These are phyloP conservation scores for Ogataea philodendri DNA, from an alignment of 805 yeast genomes.

Conservation along the genomic window DNA sequence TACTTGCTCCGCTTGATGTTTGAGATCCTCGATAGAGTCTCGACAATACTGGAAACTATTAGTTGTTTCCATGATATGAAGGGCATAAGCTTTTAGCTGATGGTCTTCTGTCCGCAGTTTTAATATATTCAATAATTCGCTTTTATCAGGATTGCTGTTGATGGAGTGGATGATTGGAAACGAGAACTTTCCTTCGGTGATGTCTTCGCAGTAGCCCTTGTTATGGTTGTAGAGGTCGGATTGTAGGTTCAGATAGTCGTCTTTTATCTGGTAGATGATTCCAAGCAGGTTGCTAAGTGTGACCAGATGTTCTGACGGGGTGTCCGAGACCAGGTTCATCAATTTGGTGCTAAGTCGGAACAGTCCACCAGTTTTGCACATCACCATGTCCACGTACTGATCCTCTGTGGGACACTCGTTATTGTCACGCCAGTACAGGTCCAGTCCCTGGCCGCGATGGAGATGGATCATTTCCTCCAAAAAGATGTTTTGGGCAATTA, in stretches of 20 bases:
- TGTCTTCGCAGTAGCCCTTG: slow-evolving; percentile 83
- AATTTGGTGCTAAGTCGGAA: slow-evolving; percentile 71
- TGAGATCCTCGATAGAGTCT: slow-evolving; percentile 30
- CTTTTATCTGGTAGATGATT: slow-evolving; percentile 78
- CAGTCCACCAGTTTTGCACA: slow-evolving; percentile 86
- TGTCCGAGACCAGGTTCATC: slow-evolving; percentile 39
- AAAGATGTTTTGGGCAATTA: slow-evolving; percentile 41
- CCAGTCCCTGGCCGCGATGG: slow-evolving; percentile 89
- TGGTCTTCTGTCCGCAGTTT: slow-evolving; percentile 50
- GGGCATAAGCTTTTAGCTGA: slow-evolving; percentile 48
- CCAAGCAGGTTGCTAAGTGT: slow-evolving; percentile 78
- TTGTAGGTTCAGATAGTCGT: slow-evolving; percentile 73
- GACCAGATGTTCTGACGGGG: slow-evolving; percentile 35
- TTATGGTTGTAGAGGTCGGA: slow-evolving; percentile 49
- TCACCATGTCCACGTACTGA: slow-evolving; percentile 76
- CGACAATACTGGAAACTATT: slow-evolving; percentile 41
- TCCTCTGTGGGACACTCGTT: slow-evolving; percentile 53
- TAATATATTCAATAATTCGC: slow-evolving; percentile 49
- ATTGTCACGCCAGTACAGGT: slow-evolving; percentile 82
- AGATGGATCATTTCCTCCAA: slow-evolving; percentile 74
- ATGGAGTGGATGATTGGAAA: slow-evolving; percentile 78
- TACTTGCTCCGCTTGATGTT: slow-evolving; percentile 23
- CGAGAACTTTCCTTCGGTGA: slow-evolving; percentile 86
- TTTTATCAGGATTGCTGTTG: slow-evolving; percentile 34
- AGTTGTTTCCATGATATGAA: slow-evolving; percentile 43